Conservation (phyloP, 2,329 filamentous ascomycete genomes). For the Aureobasidium sp. region DNA sequence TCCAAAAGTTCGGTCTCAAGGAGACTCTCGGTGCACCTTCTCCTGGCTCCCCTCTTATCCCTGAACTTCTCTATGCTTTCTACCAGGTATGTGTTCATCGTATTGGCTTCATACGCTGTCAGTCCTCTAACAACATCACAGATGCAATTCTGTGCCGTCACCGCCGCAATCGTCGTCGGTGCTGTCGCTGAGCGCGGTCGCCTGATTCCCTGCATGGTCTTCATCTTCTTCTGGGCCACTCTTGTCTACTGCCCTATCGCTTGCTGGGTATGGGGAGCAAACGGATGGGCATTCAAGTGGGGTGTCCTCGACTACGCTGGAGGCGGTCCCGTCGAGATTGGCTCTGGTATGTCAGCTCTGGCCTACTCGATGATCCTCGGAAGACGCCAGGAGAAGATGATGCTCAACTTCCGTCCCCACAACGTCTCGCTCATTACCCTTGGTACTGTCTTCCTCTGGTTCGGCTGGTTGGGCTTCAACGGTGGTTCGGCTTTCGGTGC, state of each 20-base stretch:
- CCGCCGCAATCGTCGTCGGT: conserved; percentile 83
- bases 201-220: conserved; percentile 88
- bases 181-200: conserved; percentile 91
- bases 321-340: conserved; percentile 94
- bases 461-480: conserved; percentile 98
- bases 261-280: conserved; percentile 93
- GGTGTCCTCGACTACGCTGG: conserved; percentile 95
- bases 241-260: conserved; percentile 95
- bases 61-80: conserved; percentile 86
- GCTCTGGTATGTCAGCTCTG: conserved; percentile 83
- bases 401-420: conserved; percentile 98
- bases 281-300: conserved; percentile 87
- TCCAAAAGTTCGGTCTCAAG: conserved; percentile 82
- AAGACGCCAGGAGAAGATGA: conserved; percentile 96
- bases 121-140: conserved; percentile 31
- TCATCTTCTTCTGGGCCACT: conserved; percentile 93
- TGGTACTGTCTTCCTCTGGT: conserved; percentile 93
- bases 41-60: conserved; percentile 79
- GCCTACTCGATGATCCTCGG: conserved; percentile 96
- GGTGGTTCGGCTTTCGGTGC: conserved; percentile 58
- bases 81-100: conserved; percentile 60
- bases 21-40: conserved; percentile 79
- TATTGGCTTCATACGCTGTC: not conserved
- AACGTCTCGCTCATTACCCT: conserved; percentile 97
- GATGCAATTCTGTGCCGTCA: conserved; percentile 97